Percentiles rank a stretch among this genome's conserved stretches.
Evolutionary conservation across 2,329 filamentous ascomycete genomes (phyloP).

Genomic region (Pestalotiopsis sp.): DNA sequence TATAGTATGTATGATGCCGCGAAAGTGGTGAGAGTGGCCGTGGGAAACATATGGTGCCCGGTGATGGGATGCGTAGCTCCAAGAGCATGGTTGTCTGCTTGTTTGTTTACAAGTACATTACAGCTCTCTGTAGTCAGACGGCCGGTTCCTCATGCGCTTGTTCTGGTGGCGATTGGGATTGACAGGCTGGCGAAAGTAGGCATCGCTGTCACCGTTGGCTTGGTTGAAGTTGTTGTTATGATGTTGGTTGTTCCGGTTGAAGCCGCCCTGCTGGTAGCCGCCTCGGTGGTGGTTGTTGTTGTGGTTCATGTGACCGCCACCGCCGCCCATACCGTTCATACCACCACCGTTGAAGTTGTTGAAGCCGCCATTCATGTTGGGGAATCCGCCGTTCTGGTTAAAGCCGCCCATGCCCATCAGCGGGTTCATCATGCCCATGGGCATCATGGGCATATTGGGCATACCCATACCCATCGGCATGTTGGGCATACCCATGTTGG

Average conservation of each 20-base stretch:
- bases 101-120: constrained; percentile 36
- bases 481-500: constrained; percentile 40
- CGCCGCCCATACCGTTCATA: constrained; percentile 35
- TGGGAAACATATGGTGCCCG: not conserved
- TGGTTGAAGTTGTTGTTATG: constrained; percentile 41
- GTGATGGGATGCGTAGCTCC: too few relatives aligned
- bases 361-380: constrained; percentile 23
- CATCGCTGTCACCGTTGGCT: constrained; percentile 76
- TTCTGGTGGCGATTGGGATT: constrained; percentile 92
- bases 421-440: constrained; percentile 41
- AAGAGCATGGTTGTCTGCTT: not conserved
- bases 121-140: constrained; percentile 89
- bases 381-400: constrained; percentile 34
- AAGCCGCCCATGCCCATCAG: constrained; percentile 43
- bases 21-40: not conserved
- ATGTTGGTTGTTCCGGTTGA: constrained; percentile 18
- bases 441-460: constrained; percentile 14
- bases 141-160: constrained; percentile 75
- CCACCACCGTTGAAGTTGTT: constrained; percentile 37
- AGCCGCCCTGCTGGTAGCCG: constrained; percentile 26
- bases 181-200: constrained; percentile 94
- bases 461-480: constrained; percentile 37
- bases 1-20: not conserved
- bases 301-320: constrained; percentile 26
- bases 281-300: constrained; percentile 26